Percentiles rank a stretch among this genome's conserved stretches.
These are phyloP conservation scores for Coniosporium apollinis DNA, from an alignment of 495 filamentous ascomycete genomes.

Conservation along the genomic window DNA sequence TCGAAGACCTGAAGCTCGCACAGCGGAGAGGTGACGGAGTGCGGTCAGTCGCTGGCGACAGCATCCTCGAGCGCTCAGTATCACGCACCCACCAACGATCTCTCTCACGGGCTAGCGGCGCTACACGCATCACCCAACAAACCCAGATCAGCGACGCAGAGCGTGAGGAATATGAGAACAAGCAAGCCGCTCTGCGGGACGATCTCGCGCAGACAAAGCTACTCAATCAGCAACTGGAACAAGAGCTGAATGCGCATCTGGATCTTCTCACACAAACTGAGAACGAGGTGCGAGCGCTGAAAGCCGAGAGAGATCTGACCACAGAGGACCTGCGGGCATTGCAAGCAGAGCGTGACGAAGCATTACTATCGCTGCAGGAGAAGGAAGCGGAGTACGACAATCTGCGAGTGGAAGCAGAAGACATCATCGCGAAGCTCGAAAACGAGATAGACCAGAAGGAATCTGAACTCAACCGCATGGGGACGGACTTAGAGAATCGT, in stretches of 20 bases:
- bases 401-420: slow-evolving; percentile 61
- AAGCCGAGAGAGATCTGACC: slow-evolving; percentile 19
- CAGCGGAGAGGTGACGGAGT: slow-evolving; percentile 47
- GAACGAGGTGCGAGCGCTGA: slow-evolving; percentile 17
- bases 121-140: slow-evolving; percentile 51
- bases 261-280: slow-evolving; percentile 22
- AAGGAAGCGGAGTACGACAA: slow-evolving; percentile 67
- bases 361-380: slow-evolving; percentile 56
- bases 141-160: slow-evolving; percentile 51
- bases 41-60: slow-evolving; percentile 62
- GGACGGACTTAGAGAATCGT: slow-evolving; percentile 47
- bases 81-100: slow-evolving; percentile 66
- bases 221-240: slow-evolving; percentile 32
- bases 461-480: not conserved
- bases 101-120: slow-evolving; percentile 53
- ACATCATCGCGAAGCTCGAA: slow-evolving; percentile 70
- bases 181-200: slow-evolving; percentile 69
- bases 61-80: slow-evolving; percentile 70
- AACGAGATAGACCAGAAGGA: slow-evolving; percentile 55
- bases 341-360: slow-evolving; percentile 76
- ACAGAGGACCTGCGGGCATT: slow-evolving; percentile 59
- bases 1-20: slow-evolving; percentile 84
- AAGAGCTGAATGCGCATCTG: slow-evolving; percentile 23
- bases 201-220: slow-evolving; percentile 69
- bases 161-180: slow-evolving; percentile 70